Evolutionary conservation across 23 red algal species (phyloP).

Genomic region (Gracilaria vermiculophylla): DNA sequence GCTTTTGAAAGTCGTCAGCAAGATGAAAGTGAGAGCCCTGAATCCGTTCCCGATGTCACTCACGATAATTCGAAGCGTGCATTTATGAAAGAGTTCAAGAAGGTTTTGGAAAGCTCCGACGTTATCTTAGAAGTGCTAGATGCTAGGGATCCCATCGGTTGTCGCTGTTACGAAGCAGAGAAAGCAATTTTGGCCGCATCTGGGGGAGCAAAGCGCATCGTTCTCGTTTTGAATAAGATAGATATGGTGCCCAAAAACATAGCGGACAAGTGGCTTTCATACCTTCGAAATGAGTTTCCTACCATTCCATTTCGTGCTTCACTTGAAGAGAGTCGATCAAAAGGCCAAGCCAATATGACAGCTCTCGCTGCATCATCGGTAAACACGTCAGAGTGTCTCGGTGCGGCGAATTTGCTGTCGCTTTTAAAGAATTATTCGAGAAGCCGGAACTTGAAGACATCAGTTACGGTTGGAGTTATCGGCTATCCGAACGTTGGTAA

Average conservation of each 20-base stretch:
- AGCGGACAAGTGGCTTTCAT: slow-evolving; percentile 77
- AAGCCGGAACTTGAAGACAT: slow-evolving; percentile 40
- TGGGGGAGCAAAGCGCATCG: slow-evolving; percentile 77
- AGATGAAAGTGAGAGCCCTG: neutral
- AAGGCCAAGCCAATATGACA: slow-evolving; percentile 55
- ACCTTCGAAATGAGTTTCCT: slow-evolving; percentile 82
- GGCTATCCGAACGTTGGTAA: slow-evolving; percentile 99
- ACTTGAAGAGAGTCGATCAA: slow-evolving; percentile 48
- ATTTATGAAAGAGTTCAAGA: slow-evolving; percentile 86
- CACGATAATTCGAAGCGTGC: slow-evolving; percentile 50
- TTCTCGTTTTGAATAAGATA: slow-evolving; percentile 96
- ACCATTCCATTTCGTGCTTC: slow-evolving; percentile 81
- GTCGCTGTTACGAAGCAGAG: slow-evolving; percentile 79
- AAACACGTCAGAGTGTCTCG: slow-evolving; percentile 55
- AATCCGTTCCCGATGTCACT: neutral
- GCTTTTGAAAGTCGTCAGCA: slow-evolving; percentile 23
- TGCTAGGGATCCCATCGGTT: slow-evolving; percentile 93
- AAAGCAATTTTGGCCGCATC: slow-evolving; percentile 62
- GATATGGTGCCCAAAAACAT: slow-evolving; percentile 91
- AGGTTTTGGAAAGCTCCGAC: slow-evolving; percentile 82
- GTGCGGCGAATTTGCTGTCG: slow-evolving; percentile 50
- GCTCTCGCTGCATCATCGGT: slow-evolving; percentile 44
- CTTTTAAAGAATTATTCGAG: slow-evolving; percentile 85
- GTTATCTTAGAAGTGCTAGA: slow-evolving; percentile 93
- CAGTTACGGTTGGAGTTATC: slow-evolving; percentile 86